phyloP scores from a whole-genome alignment of 331 rosid species.

The Arachis monticola region DNA sequence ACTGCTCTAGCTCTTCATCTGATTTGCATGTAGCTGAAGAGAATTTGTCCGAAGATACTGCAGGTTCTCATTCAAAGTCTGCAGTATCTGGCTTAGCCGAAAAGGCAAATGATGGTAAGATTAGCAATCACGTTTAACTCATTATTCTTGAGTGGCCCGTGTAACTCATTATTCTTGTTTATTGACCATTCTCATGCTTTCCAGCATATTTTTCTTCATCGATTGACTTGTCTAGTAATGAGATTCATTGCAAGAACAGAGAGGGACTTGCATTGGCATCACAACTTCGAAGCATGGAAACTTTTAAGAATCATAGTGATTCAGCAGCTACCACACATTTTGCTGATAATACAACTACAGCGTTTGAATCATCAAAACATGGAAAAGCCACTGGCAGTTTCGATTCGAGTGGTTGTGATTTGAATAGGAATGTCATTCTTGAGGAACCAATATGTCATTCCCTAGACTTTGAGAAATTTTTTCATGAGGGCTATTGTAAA shows the following conservation, averaged over 20 bases:
- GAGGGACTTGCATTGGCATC: constrained; percentile 44
- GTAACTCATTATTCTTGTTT: constrained; percentile 21
- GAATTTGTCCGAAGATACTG: constrained; percentile 45
- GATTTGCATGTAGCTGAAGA: constrained; percentile 54
- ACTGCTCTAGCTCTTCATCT: constrained; percentile 52
- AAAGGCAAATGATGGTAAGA: constrained; percentile 48
- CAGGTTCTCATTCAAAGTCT: constrained; percentile 56
- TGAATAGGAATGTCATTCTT: constrained; percentile 62
- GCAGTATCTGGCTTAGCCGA: constrained; percentile 48
- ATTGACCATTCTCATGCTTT: constrained; percentile 28
- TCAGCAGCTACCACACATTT: constrained; percentile 50
- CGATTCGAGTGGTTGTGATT: constrained; percentile 64
- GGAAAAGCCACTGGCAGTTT: constrained; percentile 55
- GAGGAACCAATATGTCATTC: constrained; percentile 69
- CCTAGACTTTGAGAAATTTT: constrained; percentile 66
- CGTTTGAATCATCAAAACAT: constrained; percentile 54
- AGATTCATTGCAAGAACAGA: constrained; percentile 33
- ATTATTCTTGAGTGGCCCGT: constrained; percentile 23
- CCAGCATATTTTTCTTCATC: constrained; percentile 26
- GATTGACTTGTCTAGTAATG: constrained; percentile 27
- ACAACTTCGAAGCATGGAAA: constrained; percentile 43
- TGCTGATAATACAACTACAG: constrained; percentile 51
- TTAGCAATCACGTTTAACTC: constrained; percentile 12
- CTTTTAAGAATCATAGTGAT: constrained; percentile 46
- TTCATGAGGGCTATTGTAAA: constrained; percentile 84